Evolutionary conservation across 805 yeast species (phyloP).

Genomic region (Candida insectalens): DNA sequence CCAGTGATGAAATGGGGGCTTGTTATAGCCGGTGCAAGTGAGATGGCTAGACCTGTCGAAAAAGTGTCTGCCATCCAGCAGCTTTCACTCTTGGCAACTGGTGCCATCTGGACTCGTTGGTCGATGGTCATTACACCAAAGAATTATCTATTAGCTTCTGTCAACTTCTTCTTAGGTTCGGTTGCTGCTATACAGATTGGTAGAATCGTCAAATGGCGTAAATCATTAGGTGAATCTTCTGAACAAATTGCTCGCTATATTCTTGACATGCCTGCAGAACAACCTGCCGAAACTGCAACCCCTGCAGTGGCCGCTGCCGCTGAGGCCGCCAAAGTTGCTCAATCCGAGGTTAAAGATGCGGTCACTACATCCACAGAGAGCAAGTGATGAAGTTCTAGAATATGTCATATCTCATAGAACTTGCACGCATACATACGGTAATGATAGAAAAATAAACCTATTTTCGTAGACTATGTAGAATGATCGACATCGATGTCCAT

Average conservation of each 20-base stretch:
- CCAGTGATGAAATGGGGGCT: slow-evolving; percentile 74
- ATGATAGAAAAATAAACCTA: too few relatives aligned
- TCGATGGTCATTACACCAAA: slow-evolving; percentile 87
- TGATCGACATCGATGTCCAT: slow-evolving; percentile 8
- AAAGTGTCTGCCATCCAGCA: slow-evolving; percentile 85
- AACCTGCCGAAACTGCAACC: too few relatives aligned
- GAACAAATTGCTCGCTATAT: slow-evolving; percentile 51
- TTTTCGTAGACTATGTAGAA: not conserved
- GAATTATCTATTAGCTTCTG: slow-evolving; percentile 81
- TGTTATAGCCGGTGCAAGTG: slow-evolving; percentile 86
- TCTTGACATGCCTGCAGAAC: slow-evolving; percentile 31
- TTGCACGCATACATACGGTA: too few relatives aligned
- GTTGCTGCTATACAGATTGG: slow-evolving; percentile 81
- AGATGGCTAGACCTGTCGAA: slow-evolving; percentile 84
- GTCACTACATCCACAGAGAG: too few relatives aligned
- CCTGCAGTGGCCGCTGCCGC: not conserved
- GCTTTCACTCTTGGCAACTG: slow-evolving; percentile 80
- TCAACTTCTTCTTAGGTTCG: slow-evolving; percentile 83
- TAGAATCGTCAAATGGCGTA: slow-evolving; percentile 64
- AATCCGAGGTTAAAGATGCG: not conserved
- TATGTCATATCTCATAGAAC: not conserved
- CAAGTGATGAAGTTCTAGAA: too few relatives aligned
- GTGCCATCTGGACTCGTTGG: slow-evolving; percentile 97
- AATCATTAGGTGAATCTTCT: slow-evolving; percentile 50
- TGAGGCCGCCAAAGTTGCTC: not conserved